phyloP scores from a whole-genome alignment of 2,329 filamentous ascomycete genomes.

The Fusarium concolor region DNA sequence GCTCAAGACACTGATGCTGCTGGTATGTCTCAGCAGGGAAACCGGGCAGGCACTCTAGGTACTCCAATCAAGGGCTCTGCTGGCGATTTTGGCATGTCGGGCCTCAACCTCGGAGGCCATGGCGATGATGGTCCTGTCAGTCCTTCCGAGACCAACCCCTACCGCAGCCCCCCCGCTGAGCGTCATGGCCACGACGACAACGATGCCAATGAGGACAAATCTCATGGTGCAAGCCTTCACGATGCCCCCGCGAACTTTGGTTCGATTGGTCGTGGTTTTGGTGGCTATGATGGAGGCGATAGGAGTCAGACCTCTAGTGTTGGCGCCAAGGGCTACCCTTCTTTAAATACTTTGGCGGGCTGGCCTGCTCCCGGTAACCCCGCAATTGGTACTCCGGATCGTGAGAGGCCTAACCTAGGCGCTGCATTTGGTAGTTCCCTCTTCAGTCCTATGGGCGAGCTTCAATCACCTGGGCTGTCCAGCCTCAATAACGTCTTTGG shows the following conservation, averaged over 20 bases:
- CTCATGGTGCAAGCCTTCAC: conserved; percentile 55
- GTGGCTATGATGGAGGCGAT: conserved; percentile 77
- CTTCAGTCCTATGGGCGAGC: conserved; percentile 80
- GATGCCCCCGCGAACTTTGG: conserved; percentile 65
- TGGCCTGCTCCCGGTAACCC: conserved; percentile 68
- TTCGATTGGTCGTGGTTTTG: conserved; percentile 64
- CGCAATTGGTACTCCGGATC: conserved; percentile 75
- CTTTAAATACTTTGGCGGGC: conserved; percentile 71
- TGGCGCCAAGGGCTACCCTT: conserved; percentile 77
- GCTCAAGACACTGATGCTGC: conserved; percentile 73
- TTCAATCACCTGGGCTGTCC: conserved; percentile 79
- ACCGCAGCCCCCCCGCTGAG: conserved; percentile 87
- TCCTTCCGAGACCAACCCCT: conserved; percentile 95
- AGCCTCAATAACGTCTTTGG: conserved; percentile 78
- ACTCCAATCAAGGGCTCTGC: conserved; percentile 66
- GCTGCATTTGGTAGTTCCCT: conserved; percentile 81
- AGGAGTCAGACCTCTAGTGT: conserved; percentile 93
- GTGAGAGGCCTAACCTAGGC: conserved; percentile 67
- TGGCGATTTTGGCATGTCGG: conserved; percentile 72
- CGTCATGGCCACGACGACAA: conserved; percentile 74
- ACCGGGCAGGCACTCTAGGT: conserved; percentile 59
- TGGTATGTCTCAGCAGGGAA: conserved; percentile 46
- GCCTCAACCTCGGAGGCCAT: conserved; percentile 67
- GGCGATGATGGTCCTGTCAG: conserved; percentile 80
- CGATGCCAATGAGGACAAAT: conserved; percentile 63